phyloP scores from a whole-genome alignment of 2,329 filamentous ascomycete species.

The Fusarium citri region DNA sequence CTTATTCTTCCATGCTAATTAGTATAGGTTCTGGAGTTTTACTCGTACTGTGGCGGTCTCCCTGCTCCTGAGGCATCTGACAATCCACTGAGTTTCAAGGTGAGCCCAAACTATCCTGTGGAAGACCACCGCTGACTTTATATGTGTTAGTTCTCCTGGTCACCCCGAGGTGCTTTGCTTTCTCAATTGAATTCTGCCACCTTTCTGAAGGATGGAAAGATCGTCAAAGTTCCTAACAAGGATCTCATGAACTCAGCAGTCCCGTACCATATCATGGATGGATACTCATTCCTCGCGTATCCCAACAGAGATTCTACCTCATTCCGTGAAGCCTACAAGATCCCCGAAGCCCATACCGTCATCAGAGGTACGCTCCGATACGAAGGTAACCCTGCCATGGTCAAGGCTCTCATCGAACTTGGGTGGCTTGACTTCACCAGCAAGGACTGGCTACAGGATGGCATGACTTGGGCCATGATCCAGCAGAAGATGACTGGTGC shows the following conservation, averaged over 20 bases:
- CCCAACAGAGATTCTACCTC: neutral
- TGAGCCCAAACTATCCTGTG: neutral
- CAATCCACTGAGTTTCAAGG: neutral
- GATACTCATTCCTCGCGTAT: neutral
- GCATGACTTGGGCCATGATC: neutral
- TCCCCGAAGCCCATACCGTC: neutral
- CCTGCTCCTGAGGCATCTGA: neutral
- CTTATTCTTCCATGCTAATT: accelerated
- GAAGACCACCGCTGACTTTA: neutral
- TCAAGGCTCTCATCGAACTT: neutral
- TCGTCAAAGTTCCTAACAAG: neutral
- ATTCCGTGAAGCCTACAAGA: neutral
- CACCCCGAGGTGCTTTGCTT: neutral
- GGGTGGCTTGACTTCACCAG: neutral
- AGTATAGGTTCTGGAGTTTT: neutral
- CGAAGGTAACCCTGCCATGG: accelerated
- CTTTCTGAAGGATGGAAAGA: neutral
- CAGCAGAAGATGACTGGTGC: neutral
- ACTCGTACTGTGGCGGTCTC: neutral
- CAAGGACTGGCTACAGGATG: neutral
- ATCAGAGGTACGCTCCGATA: neutral
- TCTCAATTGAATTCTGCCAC: neutral
- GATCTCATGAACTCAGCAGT: neutral
- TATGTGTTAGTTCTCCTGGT: neutral
- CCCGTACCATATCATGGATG: neutral